A percentile compares a stretch with the other conserved stretches of the same genome.
These are phyloP conservation scores for Rhodotorula sp. DNA, from an alignment of 1,284 basidiomycete species.

Conservation along the genomic window DNA sequence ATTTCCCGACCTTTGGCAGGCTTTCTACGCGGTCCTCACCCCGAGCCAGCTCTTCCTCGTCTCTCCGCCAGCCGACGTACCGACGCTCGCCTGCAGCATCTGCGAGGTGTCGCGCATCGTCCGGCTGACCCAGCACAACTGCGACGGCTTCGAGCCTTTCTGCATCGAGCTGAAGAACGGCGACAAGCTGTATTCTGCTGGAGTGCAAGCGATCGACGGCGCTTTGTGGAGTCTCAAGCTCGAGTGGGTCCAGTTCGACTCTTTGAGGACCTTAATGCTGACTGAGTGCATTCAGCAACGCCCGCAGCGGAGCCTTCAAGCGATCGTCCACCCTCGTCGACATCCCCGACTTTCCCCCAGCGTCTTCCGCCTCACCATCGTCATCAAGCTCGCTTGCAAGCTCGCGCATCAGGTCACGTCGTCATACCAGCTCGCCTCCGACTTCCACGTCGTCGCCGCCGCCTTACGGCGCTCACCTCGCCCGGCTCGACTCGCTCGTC, in stretches of 20 bases:
- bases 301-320: not conserved
- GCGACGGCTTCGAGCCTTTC: not conserved
- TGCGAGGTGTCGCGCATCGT: not conserved
- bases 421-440: not conserved
- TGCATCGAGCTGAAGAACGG: not conserved
- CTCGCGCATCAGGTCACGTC: not conserved
- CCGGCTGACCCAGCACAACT: not conserved
- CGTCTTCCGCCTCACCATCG: not conserved
- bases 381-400: no score
- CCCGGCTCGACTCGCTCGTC: not conserved
- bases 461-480: not conserved
- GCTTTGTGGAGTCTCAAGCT: slow-evolving; percentile 4
- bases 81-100: not conserved
- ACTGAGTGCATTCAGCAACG: not conserved
- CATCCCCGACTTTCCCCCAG: not conserved
- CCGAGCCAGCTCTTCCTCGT: not conserved
- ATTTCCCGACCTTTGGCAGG: not conserved
- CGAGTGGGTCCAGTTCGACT: not conserved
- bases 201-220: not conserved
- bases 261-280: not conserved
- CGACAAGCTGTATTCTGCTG: not conserved
- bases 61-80: not conserved
- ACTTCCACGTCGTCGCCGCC: not conserved
- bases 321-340: not conserved
- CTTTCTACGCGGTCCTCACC: not conserved